phyloP scores from a whole-genome alignment of 2,329 filamentous ascomycete species.

The Colletotrichum echinochloae region DNA sequence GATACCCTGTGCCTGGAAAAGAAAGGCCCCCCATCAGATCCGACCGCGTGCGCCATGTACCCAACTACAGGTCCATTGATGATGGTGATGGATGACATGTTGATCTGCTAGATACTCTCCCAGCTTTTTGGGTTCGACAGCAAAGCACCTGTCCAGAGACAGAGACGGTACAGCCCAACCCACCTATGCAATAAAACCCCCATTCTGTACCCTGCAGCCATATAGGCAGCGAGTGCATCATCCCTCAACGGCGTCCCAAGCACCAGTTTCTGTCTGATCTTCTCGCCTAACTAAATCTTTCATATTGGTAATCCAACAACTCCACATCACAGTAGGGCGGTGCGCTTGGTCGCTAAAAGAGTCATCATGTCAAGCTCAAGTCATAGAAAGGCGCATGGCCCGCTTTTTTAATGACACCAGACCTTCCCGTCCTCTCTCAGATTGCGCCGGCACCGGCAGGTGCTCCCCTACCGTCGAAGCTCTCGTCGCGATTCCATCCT shows the following conservation, averaged over 20 bases:
- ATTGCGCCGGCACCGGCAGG: slow-evolving; percentile 29
- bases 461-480: too few species aligned
- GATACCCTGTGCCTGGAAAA: too few species aligned
- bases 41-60: too few species aligned
- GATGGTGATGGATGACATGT: too few species aligned
- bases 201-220: background rate
- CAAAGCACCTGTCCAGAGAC: too few species aligned
- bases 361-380: slow-evolving; percentile 34
- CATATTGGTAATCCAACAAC: slow-evolving; percentile 24
- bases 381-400: slow-evolving; percentile 24
- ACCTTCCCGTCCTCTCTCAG: slow-evolving; percentile 19
- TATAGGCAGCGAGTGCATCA: background rate
- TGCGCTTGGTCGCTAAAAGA: slow-evolving; percentile 15
- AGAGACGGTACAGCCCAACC: too few species aligned
- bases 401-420: slow-evolving; percentile 18
- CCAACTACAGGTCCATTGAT: too few species aligned
- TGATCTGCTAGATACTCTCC: too few species aligned
- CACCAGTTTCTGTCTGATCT: background rate
- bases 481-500: too few species aligned
- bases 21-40: too few species aligned
- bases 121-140: too few species aligned
- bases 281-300: background rate
- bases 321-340: slow-evolving; percentile 13
- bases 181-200: too few species aligned
- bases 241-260: background rate